A percentile compares a stretch with the other conserved stretches of the same genome.
These are phyloP conservation scores for Candolleomyces eurysporus DNA, from an alignment of 768 basidiomycete genomes.

Conservation along the genomic window DNA sequence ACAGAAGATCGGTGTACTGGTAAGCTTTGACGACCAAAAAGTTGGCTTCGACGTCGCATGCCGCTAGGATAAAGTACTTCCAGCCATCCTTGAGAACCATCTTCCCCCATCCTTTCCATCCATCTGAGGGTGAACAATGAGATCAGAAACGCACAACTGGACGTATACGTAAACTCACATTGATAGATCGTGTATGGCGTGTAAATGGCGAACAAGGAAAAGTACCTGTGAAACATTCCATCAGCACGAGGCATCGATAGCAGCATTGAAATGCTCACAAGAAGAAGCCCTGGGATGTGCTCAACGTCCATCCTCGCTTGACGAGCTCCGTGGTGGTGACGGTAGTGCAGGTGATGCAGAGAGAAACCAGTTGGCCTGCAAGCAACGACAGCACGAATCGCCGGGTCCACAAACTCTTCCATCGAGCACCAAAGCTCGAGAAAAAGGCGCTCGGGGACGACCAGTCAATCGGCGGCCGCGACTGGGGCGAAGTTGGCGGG, in stretches of 20 bases:
- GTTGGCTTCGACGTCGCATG: constrained; percentile 85
- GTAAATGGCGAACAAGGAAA: constrained; percentile 70
- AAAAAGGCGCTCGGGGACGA: constrained; percentile 55
- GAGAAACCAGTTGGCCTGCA: constrained; percentile 78
- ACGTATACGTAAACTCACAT: constrained; percentile 46
- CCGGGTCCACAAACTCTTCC: constrained; percentile 76
- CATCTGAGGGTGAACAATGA: constrained; percentile 46
- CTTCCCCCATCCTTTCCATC: constrained; percentile 79
- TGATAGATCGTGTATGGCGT: constrained; percentile 89
- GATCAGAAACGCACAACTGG: constrained; percentile 2
- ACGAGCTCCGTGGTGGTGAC: constrained; percentile 78
- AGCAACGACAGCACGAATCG: constrained; percentile 68
- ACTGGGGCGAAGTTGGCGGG: background rate
- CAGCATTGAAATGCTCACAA: constrained; percentile 46
- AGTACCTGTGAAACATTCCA: constrained; percentile 53
- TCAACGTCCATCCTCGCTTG: constrained; percentile 16
- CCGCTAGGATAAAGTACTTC: constrained; percentile 83
- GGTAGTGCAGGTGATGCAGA: constrained; percentile 89
- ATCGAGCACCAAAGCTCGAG: constrained; percentile 53
- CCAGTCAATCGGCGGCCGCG: constrained; percentile 65
- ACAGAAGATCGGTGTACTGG: constrained; percentile 82
- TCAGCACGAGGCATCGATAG: background rate
- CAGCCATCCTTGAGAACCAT: constrained; percentile 76
- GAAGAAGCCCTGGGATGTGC: constrained; percentile 67
- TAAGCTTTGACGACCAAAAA: constrained; percentile 86